These are phyloP conservation scores for Suillus plorans DNA, from an alignment of 768 basidiomycete species.

Conservation along the genomic window DNA sequence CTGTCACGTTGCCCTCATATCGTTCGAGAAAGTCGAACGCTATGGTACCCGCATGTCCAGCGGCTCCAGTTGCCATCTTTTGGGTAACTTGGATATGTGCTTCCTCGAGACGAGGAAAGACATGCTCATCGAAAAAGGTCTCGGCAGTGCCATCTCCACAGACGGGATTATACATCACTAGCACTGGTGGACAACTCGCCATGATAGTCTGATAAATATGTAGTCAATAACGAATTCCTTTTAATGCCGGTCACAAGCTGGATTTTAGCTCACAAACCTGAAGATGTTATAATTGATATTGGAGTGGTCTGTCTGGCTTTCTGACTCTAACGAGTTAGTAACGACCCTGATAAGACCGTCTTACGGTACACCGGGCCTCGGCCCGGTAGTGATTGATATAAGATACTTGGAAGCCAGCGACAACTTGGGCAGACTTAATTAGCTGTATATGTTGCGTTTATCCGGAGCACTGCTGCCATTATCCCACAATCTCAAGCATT, in stretches of 20 bases:
- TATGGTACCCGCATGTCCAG: slow-evolving; percentile 54
- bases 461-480: neutral
- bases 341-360: neutral
- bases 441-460: slow-evolving; percentile 1
- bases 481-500: too few species aligned
- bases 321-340: neutral
- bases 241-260: neutral
- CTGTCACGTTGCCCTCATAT: slow-evolving; percentile 34
- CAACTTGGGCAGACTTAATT: too few species aligned
- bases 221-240: neutral
- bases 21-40: slow-evolving; percentile 41
- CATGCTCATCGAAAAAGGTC: slow-evolving; percentile 54
- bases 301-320: neutral
- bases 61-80: slow-evolving; percentile 49
- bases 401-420: too few species aligned
- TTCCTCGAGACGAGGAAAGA: slow-evolving; percentile 59
- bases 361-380: neutral
- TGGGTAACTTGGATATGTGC: slow-evolving; percentile 31
- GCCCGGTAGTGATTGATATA: neutral
- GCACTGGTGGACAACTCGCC: slow-evolving; percentile 41
- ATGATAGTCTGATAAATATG: neutral
- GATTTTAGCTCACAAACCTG: neutral
- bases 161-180: slow-evolving; percentile 76
- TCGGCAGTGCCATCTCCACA: slow-evolving; percentile 61
- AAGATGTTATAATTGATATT: neutral